phyloP scores from a whole-genome alignment of 306 rosid species.

The Arachis hypogaea region DNA sequence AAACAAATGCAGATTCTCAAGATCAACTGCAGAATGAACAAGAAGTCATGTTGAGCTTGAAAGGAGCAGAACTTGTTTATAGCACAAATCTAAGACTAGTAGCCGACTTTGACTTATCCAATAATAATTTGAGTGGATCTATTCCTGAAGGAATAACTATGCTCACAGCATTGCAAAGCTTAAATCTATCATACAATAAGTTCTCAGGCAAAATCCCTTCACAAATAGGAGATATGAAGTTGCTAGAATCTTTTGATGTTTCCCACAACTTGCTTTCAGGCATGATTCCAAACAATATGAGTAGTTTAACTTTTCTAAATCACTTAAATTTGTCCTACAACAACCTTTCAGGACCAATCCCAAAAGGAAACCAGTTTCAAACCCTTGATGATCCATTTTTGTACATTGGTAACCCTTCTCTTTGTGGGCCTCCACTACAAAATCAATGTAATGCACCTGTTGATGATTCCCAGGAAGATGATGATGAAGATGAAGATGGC shows the following conservation, averaged over 20 bases:
- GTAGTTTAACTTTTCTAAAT: background rate
- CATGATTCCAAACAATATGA: too few relatives aligned
- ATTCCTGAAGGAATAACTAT: background rate
- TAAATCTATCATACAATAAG: too few relatives aligned
- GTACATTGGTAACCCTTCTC: background rate
- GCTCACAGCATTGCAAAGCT: too few relatives aligned
- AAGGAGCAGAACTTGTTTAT: slow-evolving; percentile 29
- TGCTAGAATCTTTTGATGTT: background rate
- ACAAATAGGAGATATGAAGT: background rate
- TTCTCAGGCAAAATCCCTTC: too few relatives aligned
- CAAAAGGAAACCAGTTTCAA: too few relatives aligned
- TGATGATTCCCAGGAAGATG: too few relatives aligned
- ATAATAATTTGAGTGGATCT: background rate
- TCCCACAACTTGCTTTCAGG: slow-evolving; percentile 4
- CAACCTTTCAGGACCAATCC: background rate
- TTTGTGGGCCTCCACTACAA: too few relatives aligned
- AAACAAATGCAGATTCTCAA: too few relatives aligned
- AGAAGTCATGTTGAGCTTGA: background rate
- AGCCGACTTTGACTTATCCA: slow-evolving; percentile 30
- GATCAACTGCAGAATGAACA: slow-evolving; percentile 15
- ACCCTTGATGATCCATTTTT: background rate
- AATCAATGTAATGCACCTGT: too few relatives aligned
- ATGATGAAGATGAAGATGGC: too few relatives aligned
- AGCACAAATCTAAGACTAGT: background rate
- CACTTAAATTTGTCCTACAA: background rate